phyloP scores from a whole-genome alignment of 2,329 filamentous ascomycete genomes.

The Pseudohalonectria lignicola region DNA sequence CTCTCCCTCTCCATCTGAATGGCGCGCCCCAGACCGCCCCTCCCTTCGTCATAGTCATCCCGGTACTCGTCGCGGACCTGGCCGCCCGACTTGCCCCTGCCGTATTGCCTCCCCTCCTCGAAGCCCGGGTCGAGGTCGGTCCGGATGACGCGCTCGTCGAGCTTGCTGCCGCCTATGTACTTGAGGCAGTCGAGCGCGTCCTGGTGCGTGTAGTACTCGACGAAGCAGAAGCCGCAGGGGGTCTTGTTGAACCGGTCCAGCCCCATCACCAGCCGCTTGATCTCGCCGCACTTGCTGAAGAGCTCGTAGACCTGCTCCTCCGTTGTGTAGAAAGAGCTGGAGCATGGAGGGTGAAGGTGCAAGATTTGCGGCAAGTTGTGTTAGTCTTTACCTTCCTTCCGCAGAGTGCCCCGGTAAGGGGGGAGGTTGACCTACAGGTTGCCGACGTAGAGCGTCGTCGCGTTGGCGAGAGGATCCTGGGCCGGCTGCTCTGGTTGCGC shows the following conservation, averaged over 20 bases:
- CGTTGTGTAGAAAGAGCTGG: constrained; percentile 90
- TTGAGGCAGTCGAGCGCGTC: constrained; percentile 98
- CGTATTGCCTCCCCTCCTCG: constrained; percentile 91
- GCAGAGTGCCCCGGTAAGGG: too few relatives aligned
- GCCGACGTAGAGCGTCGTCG: constrained; percentile 93
- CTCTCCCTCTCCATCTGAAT: constrained; percentile 42
- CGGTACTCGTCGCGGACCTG: constrained; percentile 97
- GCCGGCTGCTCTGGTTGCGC: constrained; percentile 40
- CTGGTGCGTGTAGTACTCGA: constrained; percentile 97
- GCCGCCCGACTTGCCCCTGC: constrained; percentile 86
- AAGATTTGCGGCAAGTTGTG: too few relatives aligned
- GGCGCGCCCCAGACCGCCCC: constrained; percentile 79
- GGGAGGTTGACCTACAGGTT: constrained; percentile 57
- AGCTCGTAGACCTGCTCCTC: constrained; percentile 98
- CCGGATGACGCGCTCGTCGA: constrained; percentile 92
- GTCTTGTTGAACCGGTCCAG: constrained; percentile 96
- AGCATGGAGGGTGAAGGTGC: not conserved
- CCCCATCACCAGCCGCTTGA: constrained; percentile 96
- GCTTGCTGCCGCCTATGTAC: constrained; percentile 94
- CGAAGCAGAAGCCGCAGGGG: constrained; percentile 97
- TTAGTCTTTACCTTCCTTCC: too few relatives aligned
- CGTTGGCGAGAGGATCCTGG: constrained; percentile 72
- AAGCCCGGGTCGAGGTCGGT: constrained; percentile 95
- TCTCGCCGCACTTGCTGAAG: constrained; percentile 92
- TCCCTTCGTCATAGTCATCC: constrained; percentile 90